Conservation (phyloP, 31 red algal species). For the Asparagopsis taxiformis region DNA sequence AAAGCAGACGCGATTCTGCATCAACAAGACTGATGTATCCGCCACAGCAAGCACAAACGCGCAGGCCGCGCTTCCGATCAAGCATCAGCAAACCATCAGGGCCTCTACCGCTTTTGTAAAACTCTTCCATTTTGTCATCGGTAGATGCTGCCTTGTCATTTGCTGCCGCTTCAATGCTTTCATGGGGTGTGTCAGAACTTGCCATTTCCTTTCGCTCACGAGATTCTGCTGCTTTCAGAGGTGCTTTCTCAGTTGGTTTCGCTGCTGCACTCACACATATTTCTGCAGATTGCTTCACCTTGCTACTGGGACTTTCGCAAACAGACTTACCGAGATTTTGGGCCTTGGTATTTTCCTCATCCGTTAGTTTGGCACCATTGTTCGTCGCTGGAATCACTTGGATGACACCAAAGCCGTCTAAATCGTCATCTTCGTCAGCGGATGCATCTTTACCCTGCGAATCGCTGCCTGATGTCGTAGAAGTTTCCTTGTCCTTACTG, state of each 20-base stretch:
- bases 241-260: too few relatives aligned
- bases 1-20: constrained; percentile 64
- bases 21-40: constrained; percentile 78
- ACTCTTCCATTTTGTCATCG: constrained; percentile 49
- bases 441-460: constrained; percentile 9
- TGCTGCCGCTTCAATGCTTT: neutral
- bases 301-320: too few relatives aligned
- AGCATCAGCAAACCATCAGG: constrained; percentile 69
- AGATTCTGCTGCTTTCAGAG: too few relatives aligned
- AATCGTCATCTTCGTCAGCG: constrained; percentile 53
- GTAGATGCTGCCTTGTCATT: constrained; percentile 3
- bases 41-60: constrained; percentile 86
- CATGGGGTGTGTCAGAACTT: too few relatives aligned
- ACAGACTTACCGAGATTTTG: too few relatives aligned
- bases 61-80: constrained; percentile 67
- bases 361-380: too few relatives aligned
- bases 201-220: too few relatives aligned
- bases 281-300: too few relatives aligned
- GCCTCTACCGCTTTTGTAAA: constrained; percentile 48
- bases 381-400: constrained; percentile 57
- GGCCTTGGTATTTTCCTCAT: too few relatives aligned
- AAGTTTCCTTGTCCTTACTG: too few relatives aligned
- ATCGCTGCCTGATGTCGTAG: too few relatives aligned
- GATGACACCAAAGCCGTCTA: constrained; percentile 54
- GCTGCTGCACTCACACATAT: too few relatives aligned